Evolutionary conservation across 1,284 basidiomycete genomes (phyloP).

Genomic region (Ganoderma resinaceum): DNA sequence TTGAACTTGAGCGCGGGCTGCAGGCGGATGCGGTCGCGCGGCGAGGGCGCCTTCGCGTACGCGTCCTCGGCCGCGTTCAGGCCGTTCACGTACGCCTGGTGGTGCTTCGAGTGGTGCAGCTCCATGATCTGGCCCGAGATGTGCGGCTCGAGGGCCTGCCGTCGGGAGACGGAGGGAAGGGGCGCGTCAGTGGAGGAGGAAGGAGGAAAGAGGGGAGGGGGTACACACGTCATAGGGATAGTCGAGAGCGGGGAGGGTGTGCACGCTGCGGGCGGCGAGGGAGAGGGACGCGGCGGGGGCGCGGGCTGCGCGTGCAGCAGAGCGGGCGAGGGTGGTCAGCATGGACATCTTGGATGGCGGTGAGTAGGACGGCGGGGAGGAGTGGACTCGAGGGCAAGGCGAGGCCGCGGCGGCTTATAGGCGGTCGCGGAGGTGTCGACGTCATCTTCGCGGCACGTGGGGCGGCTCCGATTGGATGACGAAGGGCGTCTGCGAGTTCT

Average conservation of each 20-base stretch:
- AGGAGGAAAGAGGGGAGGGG: background rate
- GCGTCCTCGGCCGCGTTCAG: slow-evolving; percentile 81
- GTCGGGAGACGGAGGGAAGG: background rate
- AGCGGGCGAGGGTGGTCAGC: slow-evolving; percentile 30
- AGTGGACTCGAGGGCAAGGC: background rate
- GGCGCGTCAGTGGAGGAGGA: background rate
- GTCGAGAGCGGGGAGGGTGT: slow-evolving; percentile 83
- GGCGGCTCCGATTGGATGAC: background rate
- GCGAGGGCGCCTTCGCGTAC: slow-evolving; percentile 66
- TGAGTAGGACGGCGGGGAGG: background rate
- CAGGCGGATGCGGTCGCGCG: slow-evolving; percentile 82
- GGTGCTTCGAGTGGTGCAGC: slow-evolving; percentile 90
- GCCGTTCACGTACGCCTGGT: slow-evolving; percentile 81
- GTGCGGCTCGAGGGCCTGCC: slow-evolving; percentile 79
- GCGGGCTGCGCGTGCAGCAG: slow-evolving; percentile 27
- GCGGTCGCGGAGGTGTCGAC: background rate
- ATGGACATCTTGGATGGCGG: slow-evolving; percentile 29
- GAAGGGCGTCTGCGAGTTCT: background rate
- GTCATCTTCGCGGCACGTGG: background rate
- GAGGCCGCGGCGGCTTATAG: background rate
- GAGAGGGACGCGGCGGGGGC: slow-evolving; percentile 28
- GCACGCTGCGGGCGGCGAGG: slow-evolving; percentile 35
- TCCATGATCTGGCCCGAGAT: slow-evolving; percentile 85
- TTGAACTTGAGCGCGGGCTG: slow-evolving; percentile 79
- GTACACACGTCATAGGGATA: slow-evolving; percentile 77